Evolutionary conservation across 2,329 filamentous ascomycete genomes (phyloP), one percentile per base, ranked within the genome.

Genomic region (Beauveria bassiana): DNA sequence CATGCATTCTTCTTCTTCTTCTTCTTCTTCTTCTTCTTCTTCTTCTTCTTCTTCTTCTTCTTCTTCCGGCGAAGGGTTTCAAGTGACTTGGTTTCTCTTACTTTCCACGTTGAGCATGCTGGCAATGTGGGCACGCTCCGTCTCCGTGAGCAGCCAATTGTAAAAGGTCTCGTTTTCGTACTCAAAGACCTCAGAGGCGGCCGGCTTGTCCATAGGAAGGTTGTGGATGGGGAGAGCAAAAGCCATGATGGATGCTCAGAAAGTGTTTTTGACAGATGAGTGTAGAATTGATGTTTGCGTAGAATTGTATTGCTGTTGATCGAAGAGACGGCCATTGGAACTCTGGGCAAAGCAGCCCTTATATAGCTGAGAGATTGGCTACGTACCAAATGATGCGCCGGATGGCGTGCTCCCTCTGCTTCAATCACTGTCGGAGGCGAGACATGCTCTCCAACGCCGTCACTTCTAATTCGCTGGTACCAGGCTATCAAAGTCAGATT

Each of bases 41-140:
- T 18, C 8, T 26, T 53, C 31, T n/a, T 31, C n/a, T 26, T 24
- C 26, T 6, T 1, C 24, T 12, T 20, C 28, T 4, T 31, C 31
- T 31, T 3, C 3, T 31, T 1, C 0, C 4, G 9, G 3, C 7
- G 2, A 20, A 22, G n/a, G n/a, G 50, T 20, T 16, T 31, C 16
- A 10, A 18, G 50, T 1, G 8, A 18, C 1, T 7, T 40, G 24
- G 10, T 3, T 1, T 20, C 8, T 43, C 59, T 40, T 61, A 61
- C 59, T 3, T 3, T 61, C 52, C 28, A 61, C 56, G 20, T 38
- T 20, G 3, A 61, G 45, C 59, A 61, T 61, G 51, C n/a, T 28
- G 43, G 59, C 59, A 50, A 61, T 61, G 47, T 61, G 59, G 14
- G 59, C 43, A 12, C n/a, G 51, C 52, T 61, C 59, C 2, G 59